Conservation (phyloP, 2,329 filamentous ascomycete species). For the Pestalotiopsis sp. region DNA sequence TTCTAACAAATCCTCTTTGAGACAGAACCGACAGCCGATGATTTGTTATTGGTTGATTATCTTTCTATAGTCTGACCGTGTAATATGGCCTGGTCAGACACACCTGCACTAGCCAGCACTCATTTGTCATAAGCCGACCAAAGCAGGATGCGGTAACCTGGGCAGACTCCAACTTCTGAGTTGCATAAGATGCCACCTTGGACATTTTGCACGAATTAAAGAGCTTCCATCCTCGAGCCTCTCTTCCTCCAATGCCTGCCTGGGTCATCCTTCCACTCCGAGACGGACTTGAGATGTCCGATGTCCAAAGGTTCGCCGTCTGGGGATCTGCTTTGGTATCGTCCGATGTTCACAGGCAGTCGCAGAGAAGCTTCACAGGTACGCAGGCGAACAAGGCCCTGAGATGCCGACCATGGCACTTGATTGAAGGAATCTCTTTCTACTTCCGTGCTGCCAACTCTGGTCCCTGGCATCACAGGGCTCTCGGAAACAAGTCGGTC, state of each 20-base stretch:
- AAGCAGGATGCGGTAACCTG: background rate
- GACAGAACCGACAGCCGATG: background rate
- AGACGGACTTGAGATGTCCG: background rate
- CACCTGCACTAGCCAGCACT: background rate
- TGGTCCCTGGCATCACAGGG: background rate
- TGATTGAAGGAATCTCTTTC: slow-evolving; percentile 6
- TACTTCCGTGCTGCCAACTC: background rate
- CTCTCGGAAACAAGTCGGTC: background rate
- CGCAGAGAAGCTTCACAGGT: background rate
- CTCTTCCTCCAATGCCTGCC: background rate
- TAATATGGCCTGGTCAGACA: background rate
- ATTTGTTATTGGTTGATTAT: background rate
- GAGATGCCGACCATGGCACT: background rate
- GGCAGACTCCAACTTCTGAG: background rate
- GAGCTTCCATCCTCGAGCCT: background rate
- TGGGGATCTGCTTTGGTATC: background rate
- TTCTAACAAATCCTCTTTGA: background rate
- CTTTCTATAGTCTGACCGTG: background rate
- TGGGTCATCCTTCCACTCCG: background rate
- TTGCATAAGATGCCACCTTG: slow-evolving; percentile 1
- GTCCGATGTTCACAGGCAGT: background rate
- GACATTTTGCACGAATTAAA: slow-evolving; percentile 1
- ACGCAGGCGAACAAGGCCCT: background rate
- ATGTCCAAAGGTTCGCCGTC: background rate
- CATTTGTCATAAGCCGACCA: background rate